These are phyloP conservation scores for Naumovozyma baii DNA, from an alignment of 805 yeast species.

Conservation along the genomic window DNA sequence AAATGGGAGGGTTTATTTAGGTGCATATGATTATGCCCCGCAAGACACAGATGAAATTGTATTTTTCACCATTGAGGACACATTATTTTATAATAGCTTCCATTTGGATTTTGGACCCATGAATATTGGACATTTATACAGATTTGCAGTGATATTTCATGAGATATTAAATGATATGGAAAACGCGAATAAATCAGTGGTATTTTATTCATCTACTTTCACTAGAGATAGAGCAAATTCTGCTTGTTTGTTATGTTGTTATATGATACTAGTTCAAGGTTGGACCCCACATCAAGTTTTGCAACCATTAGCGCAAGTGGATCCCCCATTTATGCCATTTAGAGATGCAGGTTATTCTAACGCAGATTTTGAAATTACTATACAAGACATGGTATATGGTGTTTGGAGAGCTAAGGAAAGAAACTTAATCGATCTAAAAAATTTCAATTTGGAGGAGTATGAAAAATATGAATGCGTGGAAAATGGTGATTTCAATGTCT, in stretches of 20 bases:
- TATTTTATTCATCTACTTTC: conserved; percentile 73
- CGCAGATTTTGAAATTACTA: conserved; percentile 85
- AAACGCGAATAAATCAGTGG: conserved; percentile 79
- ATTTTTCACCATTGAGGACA: conserved; percentile 83
- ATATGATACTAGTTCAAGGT: conserved; percentile 85
- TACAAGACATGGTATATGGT: conserved; percentile 90
- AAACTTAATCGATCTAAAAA: conserved; percentile 72
- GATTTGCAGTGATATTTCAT: conserved; percentile 89
- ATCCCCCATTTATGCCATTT: conserved; percentile 87
- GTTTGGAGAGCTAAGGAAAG: conserved; percentile 95
- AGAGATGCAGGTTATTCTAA: conserved; percentile 95
- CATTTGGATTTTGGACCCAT: conserved; percentile 94
- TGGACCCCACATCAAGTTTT: conserved; percentile 98
- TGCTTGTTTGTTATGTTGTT: conserved; percentile 84
- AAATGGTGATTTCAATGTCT: conserved; percentile 86
- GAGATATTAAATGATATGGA: conserved; percentile 75
- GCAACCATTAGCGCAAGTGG: conserved; percentile 84
- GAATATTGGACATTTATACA: conserved; percentile 81
- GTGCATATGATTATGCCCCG: conserved; percentile 75
- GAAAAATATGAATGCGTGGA: conserved; percentile 91
- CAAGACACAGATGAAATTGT: conserved; percentile 63
- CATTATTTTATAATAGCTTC: conserved; percentile 83
- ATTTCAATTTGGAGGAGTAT: conserved; percentile 70
- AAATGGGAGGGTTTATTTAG: conserved; percentile 67
- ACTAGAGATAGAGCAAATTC: conserved; percentile 81